phyloP scores from a whole-genome alignment of 257 asterid species.

The Perilla frutescens region DNA sequence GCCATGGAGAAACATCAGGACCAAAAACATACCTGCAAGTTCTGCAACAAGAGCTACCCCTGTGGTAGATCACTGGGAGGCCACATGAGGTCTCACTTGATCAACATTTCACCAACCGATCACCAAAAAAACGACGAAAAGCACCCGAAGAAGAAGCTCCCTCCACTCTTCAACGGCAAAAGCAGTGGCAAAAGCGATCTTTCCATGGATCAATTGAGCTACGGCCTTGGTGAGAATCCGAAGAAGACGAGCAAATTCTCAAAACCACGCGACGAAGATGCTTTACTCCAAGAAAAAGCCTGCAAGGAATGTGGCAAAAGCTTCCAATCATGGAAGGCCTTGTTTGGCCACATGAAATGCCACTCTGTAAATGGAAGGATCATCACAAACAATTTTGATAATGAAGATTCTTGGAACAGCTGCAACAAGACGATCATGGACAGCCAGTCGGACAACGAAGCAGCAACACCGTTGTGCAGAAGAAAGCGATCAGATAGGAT shows the following conservation, averaged over 20 bases:
- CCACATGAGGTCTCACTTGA: slow-evolving; percentile 85
- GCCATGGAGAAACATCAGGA: slow-evolving; percentile 62
- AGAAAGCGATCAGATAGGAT: slow-evolving; percentile 68
- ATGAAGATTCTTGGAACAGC: slow-evolving; percentile 51
- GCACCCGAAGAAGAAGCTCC: slow-evolving; percentile 54
- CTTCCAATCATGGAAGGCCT: slow-evolving; percentile 82
- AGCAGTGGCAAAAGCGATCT: not conserved
- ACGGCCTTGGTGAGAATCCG: slow-evolving; percentile 45
- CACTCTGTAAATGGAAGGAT: slow-evolving; percentile 56
- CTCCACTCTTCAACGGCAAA: slow-evolving; percentile 27
- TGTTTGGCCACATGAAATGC: slow-evolving; percentile 91
- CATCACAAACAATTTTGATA: slow-evolving; percentile 34
- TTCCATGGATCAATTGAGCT: slow-evolving; percentile 17
- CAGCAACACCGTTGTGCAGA: slow-evolving; percentile 43
- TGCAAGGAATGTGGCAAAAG: slow-evolving; percentile 85
- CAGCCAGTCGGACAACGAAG: slow-evolving; percentile 60
- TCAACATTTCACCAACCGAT: slow-evolving; percentile 47
- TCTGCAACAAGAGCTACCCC: slow-evolving; percentile 64
- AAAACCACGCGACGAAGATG: slow-evolving; percentile 34
- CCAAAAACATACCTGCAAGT: slow-evolving; percentile 52
- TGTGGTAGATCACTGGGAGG: slow-evolving; percentile 52
- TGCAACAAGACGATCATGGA: slow-evolving; percentile 42
- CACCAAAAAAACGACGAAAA: slow-evolving; percentile 34
- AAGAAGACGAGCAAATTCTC: slow-evolving; percentile 43
- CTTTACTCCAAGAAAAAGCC: slow-evolving; percentile 45